Base-by-base conservation (phyloP, 306 rosid genomes). In the Delonix regia region DNA sequence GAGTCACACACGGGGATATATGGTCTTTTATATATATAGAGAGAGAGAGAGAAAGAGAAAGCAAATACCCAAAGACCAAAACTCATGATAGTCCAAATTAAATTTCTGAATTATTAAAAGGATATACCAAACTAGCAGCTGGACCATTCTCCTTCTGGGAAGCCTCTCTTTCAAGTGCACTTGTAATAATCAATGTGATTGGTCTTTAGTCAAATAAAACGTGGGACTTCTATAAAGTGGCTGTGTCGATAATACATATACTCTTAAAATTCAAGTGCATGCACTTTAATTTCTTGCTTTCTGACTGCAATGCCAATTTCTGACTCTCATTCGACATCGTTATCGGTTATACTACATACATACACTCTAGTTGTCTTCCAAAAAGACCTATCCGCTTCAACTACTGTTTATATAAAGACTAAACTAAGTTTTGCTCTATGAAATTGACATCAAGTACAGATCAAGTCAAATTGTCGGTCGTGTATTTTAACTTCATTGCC, bases 1-100 rank as follows among this genome's bases (percentile, higher is more conserved):
- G 65, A 13, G 38, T 59, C 39, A 10, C 19, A 6, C 38, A 13
- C 38, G 28, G 18, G 19, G 18, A 13, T 59, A 24, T 24, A 11
- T 24, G 65, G 38, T 59, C 38, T 27, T 27, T 2, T 59, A 30
- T 22, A 24, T 56, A 56, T 56, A 7, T 36, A 59, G 2, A 59
- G 1, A 27, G 13, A 27, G 14, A 13, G 27, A 57, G 5, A 25
- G 9, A 60, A 0, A 60, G 25, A 41, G n/a, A n/a, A n/a, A n/a
- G n/a, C n/a, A n/a, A n/a, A n/a, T n/a, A n/a, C n/a, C 9, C 5
- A 44, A 13, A 14, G 4, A 57, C 8, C 36, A 57, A 14, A 2
- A n/a, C 36, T 60, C 76, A 74, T 68, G 66, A 74, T 12, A 66
- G 71, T 56, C 68, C 71, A 60, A 81, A 25, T 0, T 3, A 41